These are phyloP conservation scores for Aspergillus carbonarius DNA, from an alignment of 2,329 filamentous ascomycete species.

Conservation along the genomic window DNA sequence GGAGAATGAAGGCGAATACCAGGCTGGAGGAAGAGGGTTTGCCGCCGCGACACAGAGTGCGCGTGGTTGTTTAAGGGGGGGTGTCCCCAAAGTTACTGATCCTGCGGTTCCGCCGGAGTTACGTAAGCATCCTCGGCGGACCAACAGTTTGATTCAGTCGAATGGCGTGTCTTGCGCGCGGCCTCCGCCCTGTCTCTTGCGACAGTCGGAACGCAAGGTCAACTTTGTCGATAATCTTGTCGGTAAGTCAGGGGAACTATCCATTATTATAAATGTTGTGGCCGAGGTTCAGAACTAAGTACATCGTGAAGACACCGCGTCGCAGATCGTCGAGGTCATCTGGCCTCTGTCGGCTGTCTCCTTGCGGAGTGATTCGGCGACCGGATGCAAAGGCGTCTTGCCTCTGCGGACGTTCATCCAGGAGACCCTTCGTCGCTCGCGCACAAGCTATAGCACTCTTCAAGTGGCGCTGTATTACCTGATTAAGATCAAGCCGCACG, in stretches of 20 bases:
- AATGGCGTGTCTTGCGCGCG: conserved; percentile 49
- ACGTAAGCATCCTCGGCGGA: conserved; percentile 55
- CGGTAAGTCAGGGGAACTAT: conserved; percentile 67
- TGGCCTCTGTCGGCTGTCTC: conserved; percentile 88
- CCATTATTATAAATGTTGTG: conserved; percentile 26
- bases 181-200: conserved; percentile 72
- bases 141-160: conserved; percentile 52
- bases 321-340: conserved; percentile 94
- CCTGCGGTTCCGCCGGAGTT: conserved; percentile 40
- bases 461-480: conserved; percentile 97
- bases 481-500: conserved; percentile 86
- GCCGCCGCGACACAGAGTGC: conserved; percentile 24
- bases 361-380: conserved; percentile 66
- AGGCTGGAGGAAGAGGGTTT: conserved; percentile 26
- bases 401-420: conserved; percentile 95
- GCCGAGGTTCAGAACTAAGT: conserved; percentile 30
- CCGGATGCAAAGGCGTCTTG: conserved; percentile 72
- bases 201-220: conserved; percentile 87
- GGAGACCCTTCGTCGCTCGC: conserved; percentile 89
- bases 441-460: conserved; percentile 94
- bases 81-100: conserved; percentile 31
- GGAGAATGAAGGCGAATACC: conserved; percentile 39
- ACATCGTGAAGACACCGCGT: conserved; percentile 75
- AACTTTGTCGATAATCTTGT: conserved; percentile 96
- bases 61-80: conserved; percentile 29